Evolutionary conservation across 108 stramenopile genomes (phyloP).

Genomic region (Nannochloropsis oceanica): DNA sequence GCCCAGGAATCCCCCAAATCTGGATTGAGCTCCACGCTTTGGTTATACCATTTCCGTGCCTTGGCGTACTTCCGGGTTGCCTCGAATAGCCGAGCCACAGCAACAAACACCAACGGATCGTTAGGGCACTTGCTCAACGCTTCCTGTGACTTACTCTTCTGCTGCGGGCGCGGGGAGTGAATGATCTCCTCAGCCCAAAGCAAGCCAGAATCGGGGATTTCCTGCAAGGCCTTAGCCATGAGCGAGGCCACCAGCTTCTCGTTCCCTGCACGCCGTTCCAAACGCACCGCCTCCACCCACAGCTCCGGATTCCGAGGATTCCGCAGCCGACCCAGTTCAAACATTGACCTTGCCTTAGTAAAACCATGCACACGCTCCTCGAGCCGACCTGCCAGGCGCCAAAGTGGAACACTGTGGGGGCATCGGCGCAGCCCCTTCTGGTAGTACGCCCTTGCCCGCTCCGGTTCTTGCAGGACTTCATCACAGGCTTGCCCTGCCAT

Average conservation of each 20-base stretch:
- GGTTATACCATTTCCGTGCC: slow-evolving; percentile 88
- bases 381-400: slow-evolving; percentile 69
- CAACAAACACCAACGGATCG: slow-evolving; percentile 68
- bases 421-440: slow-evolving; percentile 59
- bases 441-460: slow-evolving; percentile 26
- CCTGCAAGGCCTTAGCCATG: slow-evolving; percentile 84
- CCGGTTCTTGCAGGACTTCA: slow-evolving; percentile 28
- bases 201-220: slow-evolving; percentile 55
- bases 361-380: slow-evolving; percentile 57
- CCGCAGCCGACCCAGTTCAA: slow-evolving; percentile 79
- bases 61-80: slow-evolving; percentile 69
- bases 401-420: slow-evolving; percentile 58
- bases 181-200: background rate
- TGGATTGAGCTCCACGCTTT: slow-evolving; percentile 68
- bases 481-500: slow-evolving; percentile 87
- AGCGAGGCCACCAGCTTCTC: slow-evolving; percentile 62
- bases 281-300: slow-evolving; percentile 76
- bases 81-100: slow-evolving; percentile 81
- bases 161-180: slow-evolving; percentile 23
- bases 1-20: slow-evolving; percentile 87
- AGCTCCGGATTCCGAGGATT: slow-evolving; percentile 50
- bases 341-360: slow-evolving; percentile 75
- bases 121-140: slow-evolving; percentile 80
- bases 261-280: slow-evolving; percentile 71
- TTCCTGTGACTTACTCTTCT: slow-evolving; percentile 69